Base-by-base conservation (phyloP, 345 rosid genomes). In the Populus pruinosa region DNA sequence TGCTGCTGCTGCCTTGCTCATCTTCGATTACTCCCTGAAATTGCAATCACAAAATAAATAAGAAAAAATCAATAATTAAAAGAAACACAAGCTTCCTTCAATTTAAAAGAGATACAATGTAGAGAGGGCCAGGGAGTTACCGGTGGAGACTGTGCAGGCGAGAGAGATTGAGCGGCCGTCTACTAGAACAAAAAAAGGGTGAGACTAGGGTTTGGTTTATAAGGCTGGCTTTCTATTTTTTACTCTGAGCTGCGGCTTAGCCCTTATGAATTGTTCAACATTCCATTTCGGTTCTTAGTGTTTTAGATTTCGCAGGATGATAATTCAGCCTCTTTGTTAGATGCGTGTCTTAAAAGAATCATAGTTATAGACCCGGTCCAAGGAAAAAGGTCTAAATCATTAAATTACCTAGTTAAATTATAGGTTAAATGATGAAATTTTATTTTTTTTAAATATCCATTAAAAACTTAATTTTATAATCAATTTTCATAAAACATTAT, bases 1-100 rank as follows among this genome's bases (percentile, higher is more conserved):
- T 1, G 76, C 17, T 17, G 72, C 81, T 2, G 71, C 16, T 29
- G 77, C 69, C 35, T 67, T 50, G n/a, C 63, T 67, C 78, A 69
- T 74, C 70, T 69, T 69, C 25, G 41, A 21, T 66, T 49, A 18
- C 67, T 35, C 41, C 17, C 13, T 62, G 21, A 70, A 25, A 70
- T 43, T 33, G 17, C 16, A 23, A 23, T 1, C 64, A 59, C 29
- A 3, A 0, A 12, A 59, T 8, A n/a, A 59, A 23, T 11, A 59
- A 59, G n/a, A 59, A 23, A 13, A 59, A n/a, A 10, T 27, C 29
- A 23, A 12, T 1, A 59, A 23, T 27, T n/a, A 8, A n/a, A 59
- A n/a, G 12, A 56, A 23, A 59, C 1, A 6, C 1, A 6, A 2
- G 1, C 29, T n/a, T n/a, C 10, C 23, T 3, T 59, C 25, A 10